Evolutionary conservation across 352 stramenopile genomes (phyloP).

Genomic region (Pythium folliculosum): DNA sequence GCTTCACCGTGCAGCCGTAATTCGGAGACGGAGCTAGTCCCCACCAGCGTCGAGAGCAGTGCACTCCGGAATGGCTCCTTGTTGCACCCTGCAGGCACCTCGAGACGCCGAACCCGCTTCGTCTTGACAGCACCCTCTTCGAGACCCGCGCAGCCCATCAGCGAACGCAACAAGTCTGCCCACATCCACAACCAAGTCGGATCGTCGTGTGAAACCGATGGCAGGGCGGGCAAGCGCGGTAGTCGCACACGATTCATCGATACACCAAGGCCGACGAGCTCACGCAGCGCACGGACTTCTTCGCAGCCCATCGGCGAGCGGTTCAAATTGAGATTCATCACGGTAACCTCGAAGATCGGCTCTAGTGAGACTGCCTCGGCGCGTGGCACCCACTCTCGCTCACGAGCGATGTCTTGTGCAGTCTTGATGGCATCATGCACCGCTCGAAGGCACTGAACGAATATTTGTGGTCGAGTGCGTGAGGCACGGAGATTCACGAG

Average conservation of each 20-base stretch:
- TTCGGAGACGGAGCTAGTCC: not conserved
- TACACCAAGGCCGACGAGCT: not conserved
- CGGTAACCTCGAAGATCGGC: not conserved
- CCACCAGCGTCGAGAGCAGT: not conserved
- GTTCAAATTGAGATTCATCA: not conserved
- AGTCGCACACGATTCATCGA: not conserved
- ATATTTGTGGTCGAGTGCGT: not conserved
- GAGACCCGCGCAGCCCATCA: not conserved
- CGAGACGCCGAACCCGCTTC: not conserved
- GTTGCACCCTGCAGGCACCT: not conserved
- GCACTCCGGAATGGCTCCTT: not conserved
- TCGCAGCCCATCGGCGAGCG: not conserved
- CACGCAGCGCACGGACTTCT: not conserved
- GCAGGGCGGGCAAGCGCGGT: too few species aligned
- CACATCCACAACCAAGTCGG: not conserved
- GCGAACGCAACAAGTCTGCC: not conserved
- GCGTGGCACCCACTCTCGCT: not conserved
- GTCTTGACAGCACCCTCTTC: not conserved
- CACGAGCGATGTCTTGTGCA: not conserved
- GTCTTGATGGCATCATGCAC: not conserved
- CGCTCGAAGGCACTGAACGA: not conserved
- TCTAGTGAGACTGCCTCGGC: not conserved
- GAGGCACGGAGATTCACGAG: not conserved
- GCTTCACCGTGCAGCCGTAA: not conserved
- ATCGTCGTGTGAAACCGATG: not conserved